Evolutionary conservation across 148 eudicot species (phyloP).

Genomic region (Amaranthus cruentus): DNA sequence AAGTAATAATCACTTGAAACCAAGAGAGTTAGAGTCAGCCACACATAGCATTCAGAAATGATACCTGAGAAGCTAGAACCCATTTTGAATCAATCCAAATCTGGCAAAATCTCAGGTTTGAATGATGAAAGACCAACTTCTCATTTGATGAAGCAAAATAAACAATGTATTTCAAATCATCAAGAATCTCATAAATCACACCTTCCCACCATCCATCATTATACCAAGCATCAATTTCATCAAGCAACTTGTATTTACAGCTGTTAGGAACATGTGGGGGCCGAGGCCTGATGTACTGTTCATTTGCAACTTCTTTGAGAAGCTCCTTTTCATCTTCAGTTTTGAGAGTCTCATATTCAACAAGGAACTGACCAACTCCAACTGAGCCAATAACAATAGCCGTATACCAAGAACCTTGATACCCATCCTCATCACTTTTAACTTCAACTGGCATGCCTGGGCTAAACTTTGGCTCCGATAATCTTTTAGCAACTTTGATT

Average conservation of each 20-base stretch:
- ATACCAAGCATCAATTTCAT: slow-evolving; percentile 63
- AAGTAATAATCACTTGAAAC: background rate
- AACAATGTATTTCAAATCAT: slow-evolving; percentile 37
- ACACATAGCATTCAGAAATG: background rate
- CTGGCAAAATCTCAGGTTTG: slow-evolving; percentile 50
- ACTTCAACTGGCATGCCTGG: slow-evolving; percentile 55
- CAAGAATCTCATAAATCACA: slow-evolving; percentile 41
- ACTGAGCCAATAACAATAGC: slow-evolving; percentile 40
- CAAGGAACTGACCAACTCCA: slow-evolving; percentile 33
- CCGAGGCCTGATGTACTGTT: slow-evolving; percentile 51
- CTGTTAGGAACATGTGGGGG: slow-evolving; percentile 42
- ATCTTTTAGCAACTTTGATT: background rate
- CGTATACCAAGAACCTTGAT: slow-evolving; percentile 70
- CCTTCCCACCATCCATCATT: slow-evolving; percentile 89
- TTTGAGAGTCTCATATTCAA: slow-evolving; percentile 52
- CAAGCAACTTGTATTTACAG: slow-evolving; percentile 30
- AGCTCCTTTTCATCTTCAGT: slow-evolving; percentile 49
- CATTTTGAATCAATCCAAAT: slow-evolving; percentile 51
- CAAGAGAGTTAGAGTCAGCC: background rate
- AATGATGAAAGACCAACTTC: slow-evolving; percentile 35
- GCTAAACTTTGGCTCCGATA: slow-evolving; percentile 21
- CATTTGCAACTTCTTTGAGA: slow-evolving; percentile 50
- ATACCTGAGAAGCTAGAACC: slow-evolving; percentile 20
- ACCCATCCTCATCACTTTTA: slow-evolving; percentile 67
- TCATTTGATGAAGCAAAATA: slow-evolving; percentile 51